These are phyloP conservation scores for Coemansia sp. DNA, from an alignment of 192 early-diverging fungal genomes.

Conservation along the genomic window DNA sequence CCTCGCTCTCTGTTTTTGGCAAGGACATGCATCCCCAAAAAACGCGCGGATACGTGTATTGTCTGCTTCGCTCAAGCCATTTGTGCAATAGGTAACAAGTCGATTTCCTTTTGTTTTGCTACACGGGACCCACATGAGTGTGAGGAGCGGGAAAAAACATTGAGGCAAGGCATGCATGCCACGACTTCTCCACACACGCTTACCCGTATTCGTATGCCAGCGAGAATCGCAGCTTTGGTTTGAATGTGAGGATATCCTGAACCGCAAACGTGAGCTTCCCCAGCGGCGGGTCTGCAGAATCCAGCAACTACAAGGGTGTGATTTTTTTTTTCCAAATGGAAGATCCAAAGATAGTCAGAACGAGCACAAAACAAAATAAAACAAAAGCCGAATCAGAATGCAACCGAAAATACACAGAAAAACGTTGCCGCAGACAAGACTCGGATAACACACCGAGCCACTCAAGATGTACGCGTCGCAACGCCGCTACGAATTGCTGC, in stretches of 20 bases:
- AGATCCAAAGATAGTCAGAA: no score
- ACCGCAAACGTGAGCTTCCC: conserved; percentile 34
- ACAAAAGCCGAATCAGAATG: not conserved
- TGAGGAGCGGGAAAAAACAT: not conserved
- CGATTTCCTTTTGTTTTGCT: not conserved
- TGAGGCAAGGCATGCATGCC: not conserved
- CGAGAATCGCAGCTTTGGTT: conserved; percentile 29
- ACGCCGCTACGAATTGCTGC: not conserved
- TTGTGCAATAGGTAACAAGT: not conserved
- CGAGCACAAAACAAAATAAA: not conserved
- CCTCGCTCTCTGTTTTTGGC: not conserved
- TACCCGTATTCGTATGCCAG: conserved; percentile 50
- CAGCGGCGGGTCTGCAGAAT: conserved; percentile 6
- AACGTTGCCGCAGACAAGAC: not conserved
- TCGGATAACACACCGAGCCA: not conserved
- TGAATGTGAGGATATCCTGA: conserved; percentile 36
- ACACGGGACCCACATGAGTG: not conserved
- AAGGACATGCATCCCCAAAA: conserved; percentile 3
- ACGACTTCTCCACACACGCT: conserved; percentile 7
- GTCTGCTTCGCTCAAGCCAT: not conserved
- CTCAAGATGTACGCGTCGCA: not conserved
- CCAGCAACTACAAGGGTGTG: conserved; percentile 26
- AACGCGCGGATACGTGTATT: not conserved
- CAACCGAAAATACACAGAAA: not conserved
- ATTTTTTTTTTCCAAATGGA: no score